Evolutionary conservation across 352 stramenopile genomes (phyloP).

Genomic region (Phytopythium montanum): DNA sequence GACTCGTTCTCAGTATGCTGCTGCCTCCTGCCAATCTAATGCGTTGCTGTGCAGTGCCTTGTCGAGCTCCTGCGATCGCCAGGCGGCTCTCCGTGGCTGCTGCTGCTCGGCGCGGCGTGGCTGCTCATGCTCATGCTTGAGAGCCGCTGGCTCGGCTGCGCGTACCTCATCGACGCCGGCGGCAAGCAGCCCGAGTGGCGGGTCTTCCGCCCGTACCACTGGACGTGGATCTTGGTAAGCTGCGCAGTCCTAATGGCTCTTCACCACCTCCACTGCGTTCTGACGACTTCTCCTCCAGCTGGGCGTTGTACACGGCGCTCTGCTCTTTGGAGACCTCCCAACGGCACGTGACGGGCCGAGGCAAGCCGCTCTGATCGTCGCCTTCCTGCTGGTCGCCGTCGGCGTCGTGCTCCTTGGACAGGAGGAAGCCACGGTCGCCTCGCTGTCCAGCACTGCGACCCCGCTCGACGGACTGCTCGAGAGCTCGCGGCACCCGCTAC

Average conservation of each 20-base stretch:
- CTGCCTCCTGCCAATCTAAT: neutral
- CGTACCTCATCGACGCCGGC: constrained; percentile 1
- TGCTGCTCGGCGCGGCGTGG: constrained; percentile 17
- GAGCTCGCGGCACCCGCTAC: constrained; percentile 1
- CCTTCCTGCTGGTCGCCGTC: neutral
- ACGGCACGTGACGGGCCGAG: neutral
- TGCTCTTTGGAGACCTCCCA: constrained; percentile 18
- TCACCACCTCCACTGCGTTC: neutral
- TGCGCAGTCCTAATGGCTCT: neutral
- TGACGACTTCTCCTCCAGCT: constrained; percentile 7
- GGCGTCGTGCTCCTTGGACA: constrained; percentile 1
- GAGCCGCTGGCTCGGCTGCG: constrained; percentile 12
- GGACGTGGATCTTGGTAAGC: constrained; percentile 15
- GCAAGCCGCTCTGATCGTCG: neutral
- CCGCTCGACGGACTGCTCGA: neutral
- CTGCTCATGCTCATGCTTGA: constrained; percentile 13
- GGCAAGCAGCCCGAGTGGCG: constrained; percentile 1
- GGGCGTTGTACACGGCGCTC: constrained; percentile 10
- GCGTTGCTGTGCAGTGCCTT: constrained; percentile 8
- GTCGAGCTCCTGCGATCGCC: constrained; percentile 10
- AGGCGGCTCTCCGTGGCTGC: constrained; percentile 5
- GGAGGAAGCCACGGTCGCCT: neutral
- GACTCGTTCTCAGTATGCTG: neutral
- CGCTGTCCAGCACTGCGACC: neutral
- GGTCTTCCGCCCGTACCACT: constrained; percentile 12